phyloP scores from a whole-genome alignment of 495 filamentous ascomycete species.

The Pyrenopolyporus hunteri region DNA sequence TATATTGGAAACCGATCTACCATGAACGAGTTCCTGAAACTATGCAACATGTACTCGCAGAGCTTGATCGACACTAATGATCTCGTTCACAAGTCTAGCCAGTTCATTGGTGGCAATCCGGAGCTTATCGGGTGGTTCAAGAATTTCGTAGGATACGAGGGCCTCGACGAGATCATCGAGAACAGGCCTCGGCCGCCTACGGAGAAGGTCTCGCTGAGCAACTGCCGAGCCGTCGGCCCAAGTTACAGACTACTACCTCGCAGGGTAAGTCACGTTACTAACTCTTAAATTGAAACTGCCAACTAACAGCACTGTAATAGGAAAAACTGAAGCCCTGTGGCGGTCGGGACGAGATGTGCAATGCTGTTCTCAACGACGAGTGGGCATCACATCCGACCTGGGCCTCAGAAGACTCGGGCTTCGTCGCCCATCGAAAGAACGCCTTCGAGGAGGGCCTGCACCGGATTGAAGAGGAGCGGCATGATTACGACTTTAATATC shows the following conservation, averaged over 20 bases:
- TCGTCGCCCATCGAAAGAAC: conserved; percentile 98
- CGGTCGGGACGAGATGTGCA: conserved; percentile 92
- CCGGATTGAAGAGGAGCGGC: conserved; percentile 95
- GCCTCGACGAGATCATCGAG: conserved; percentile 77
- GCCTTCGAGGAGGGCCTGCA: conserved; percentile 90
- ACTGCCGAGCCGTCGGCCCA: conserved; percentile 90
- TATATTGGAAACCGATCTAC: conserved; percentile 88
- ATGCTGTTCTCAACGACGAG: conserved; percentile 90
- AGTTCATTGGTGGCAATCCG: conserved; percentile 84
- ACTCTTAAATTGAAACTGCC: background rate
- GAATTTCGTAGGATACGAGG: conserved; percentile 73
- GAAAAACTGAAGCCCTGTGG: conserved; percentile 88
- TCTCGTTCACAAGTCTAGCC: conserved; percentile 78
- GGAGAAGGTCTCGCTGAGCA: conserved; percentile 82
- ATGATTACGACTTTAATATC: conserved; percentile 98
- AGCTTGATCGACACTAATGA: conserved; percentile 84
- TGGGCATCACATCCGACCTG: conserved; percentile 99
- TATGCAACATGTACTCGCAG: conserved; percentile 91
- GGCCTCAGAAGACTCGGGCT: conserved; percentile 98
- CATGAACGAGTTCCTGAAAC: conserved; percentile 93
- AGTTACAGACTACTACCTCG: conserved; percentile 94
- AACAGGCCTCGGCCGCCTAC: conserved; percentile 74
- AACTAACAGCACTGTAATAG: conserved; percentile 35
- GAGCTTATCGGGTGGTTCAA: conserved; percentile 89
- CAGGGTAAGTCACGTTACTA: conserved; percentile 54